Conservation (phyloP, 1,284 basidiomycete genomes). For the Trametes versicolor region DNA sequence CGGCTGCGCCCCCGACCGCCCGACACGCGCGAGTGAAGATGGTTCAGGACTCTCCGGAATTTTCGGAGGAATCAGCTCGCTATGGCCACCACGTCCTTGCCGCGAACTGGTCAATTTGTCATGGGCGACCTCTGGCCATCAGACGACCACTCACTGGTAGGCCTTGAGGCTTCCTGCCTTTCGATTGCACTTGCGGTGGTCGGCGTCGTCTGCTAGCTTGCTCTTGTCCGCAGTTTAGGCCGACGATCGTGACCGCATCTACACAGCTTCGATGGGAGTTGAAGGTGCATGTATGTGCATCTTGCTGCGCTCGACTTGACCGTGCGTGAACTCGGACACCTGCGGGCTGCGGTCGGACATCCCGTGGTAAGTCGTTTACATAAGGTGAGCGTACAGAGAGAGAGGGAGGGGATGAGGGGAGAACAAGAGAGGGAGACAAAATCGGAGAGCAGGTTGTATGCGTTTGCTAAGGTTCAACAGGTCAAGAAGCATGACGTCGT, state of each 20-base stretch:
- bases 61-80: conserved; percentile 14
- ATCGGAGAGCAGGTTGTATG: no score
- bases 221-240: conserved; percentile 6
- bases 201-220: not conserved
- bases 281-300: no score
- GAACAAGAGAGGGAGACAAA: no score
- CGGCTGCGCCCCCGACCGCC: not conserved
- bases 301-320: no score
- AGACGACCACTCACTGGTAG: not conserved
- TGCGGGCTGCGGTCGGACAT: no score
- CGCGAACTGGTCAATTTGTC: not conserved
- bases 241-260: conserved; percentile 1
- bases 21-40: conserved; percentile 1
- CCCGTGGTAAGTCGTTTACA: no score
- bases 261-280: not conserved
- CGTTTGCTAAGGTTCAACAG: no score
- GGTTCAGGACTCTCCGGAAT: conserved; percentile 6
- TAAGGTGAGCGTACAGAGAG: no score
- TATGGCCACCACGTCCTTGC: not conserved
- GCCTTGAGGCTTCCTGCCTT: not conserved
- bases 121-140: not conserved
- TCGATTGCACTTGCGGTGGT: not conserved
- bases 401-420: no score
- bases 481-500: no score
- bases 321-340: no score